These are phyloP conservation scores for Coleophoma crateriformis DNA, from an alignment of 2,329 filamentous ascomycete genomes.

Conservation along the genomic window DNA sequence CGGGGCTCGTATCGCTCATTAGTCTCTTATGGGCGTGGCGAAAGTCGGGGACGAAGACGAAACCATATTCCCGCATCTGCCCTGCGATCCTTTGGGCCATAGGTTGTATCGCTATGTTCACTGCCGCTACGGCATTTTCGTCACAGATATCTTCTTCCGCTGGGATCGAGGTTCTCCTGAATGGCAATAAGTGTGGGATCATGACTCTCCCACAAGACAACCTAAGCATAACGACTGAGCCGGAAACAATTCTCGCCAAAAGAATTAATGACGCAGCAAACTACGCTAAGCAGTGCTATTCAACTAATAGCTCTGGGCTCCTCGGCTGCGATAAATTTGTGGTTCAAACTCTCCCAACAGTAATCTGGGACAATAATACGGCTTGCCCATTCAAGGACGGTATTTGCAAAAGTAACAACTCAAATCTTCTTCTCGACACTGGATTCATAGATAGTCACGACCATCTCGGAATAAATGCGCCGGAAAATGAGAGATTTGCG, in stretches of 20 bases:
- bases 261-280: neutral
- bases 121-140: neutral
- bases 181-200: neutral
- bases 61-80: neutral
- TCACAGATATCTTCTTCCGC: neutral
- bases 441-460: neutral
- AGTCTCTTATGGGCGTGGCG: neutral
- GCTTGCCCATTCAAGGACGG: neutral
- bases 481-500: neutral
- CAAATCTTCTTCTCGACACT: neutral
- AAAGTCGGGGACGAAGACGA: too few species aligned
- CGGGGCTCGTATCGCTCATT: neutral
- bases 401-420: neutral
- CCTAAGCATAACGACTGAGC: too few species aligned
- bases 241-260: too few species aligned
- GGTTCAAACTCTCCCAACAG: neutral
- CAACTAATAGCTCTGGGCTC: neutral
- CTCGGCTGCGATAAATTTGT: neutral
- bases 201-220: too few species aligned
- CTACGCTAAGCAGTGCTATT: neutral
- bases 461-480: neutral
- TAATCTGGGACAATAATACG: neutral
- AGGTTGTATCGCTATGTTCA: neutral
- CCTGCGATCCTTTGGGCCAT: neutral
- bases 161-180: neutral